Base-by-base conservation (phyloP, 495 filamentous ascomycete genomes). In the Endocarpon pusillum region DNA sequence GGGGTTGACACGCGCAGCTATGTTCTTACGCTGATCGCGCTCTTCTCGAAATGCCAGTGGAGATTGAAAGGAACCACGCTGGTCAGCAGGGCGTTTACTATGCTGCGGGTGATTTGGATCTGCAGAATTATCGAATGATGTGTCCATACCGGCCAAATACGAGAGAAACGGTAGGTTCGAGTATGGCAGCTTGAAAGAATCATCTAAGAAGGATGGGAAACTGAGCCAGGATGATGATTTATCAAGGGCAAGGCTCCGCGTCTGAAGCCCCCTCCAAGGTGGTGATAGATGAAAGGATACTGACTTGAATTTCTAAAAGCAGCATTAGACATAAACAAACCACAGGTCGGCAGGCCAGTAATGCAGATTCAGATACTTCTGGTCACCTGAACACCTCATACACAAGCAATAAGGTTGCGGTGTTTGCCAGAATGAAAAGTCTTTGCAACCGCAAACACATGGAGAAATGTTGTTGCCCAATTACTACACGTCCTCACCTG, bases 401-500 rank as follows among this genome's bases (percentile, higher is more conserved):
- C 23, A 12, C 23, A 25, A 25, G 23, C 5, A 14, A 14, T 31
- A 31, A 31, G 28, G 12, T 15, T 15, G 19, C 28, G 19, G 7
- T 12, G 23, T 8, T 25, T 31, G 28, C 5, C 12, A 31, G 28
- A 17, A 14, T 31, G 12, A 31, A n/a, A 31, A 12, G 8, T 25
- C 12, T 25, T 25, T 8, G 23, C 8, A 25, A 12, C 23, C 23
- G 8, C 23, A 12, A 8, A 12, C 12, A 8, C 12, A 8, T 8
- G 8, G 23, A 8, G 23, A 8, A 8, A 8, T 31, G 28, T 31
- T n/a, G 5, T 7, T 31, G 12, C 28, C 5, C 19, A 8, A 25
- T n/a, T n/a, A n/a, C n/a, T n/a, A n/a, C n/a, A n/a, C n/a, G 23
- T 31, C 4, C 28, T 31, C 28, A 31, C 28, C 28, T 31, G 12